Conservation (phyloP, 352 stramenopile genomes). For the Globisporangium abappressorium region DNA sequence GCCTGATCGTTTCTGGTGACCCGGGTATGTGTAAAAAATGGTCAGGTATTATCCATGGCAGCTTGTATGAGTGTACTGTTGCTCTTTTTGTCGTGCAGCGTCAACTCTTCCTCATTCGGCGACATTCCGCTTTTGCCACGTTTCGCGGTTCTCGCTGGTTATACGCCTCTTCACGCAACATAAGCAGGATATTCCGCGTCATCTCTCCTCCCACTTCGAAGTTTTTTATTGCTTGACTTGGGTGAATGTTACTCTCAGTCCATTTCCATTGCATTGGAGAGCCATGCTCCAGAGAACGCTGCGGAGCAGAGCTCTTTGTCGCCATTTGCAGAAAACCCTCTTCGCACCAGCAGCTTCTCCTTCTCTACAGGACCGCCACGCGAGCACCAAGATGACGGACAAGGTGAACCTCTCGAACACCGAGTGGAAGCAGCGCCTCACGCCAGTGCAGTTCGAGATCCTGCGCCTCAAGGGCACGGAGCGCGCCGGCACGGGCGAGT, state of each 20-base stretch:
- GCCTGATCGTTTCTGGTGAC: no score
- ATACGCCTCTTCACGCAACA: background rate
- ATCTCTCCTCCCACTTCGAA: background rate
- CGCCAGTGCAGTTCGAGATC: constrained; percentile 79
- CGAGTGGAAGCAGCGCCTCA: constrained; percentile 84
- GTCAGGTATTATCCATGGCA: no score
- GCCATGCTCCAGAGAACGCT: constrained; percentile 9
- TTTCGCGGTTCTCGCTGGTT: background rate
- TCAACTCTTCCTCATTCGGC: background rate
- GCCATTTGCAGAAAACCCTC: constrained; percentile 6
- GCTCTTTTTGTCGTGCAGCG: no score
- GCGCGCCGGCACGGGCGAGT: constrained; percentile 82
- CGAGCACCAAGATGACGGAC: constrained; percentile 46
- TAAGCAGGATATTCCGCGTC: background rate
- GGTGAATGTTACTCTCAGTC: background rate
- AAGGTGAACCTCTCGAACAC: constrained; percentile 49
- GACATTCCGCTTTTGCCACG: background rate
- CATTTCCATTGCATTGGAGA: constrained; percentile 1
- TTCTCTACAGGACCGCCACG: background rate
- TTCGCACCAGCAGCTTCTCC: background rate
- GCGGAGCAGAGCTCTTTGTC: constrained; percentile 7
- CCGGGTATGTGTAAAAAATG: no score
- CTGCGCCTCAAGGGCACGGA: constrained; percentile 91
- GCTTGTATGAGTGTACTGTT: no score
- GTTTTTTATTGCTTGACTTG: background rate